Evolutionary conservation across 805 yeast genomes (phyloP).

Genomic region (Spencermartinsiella europaea): DNA sequence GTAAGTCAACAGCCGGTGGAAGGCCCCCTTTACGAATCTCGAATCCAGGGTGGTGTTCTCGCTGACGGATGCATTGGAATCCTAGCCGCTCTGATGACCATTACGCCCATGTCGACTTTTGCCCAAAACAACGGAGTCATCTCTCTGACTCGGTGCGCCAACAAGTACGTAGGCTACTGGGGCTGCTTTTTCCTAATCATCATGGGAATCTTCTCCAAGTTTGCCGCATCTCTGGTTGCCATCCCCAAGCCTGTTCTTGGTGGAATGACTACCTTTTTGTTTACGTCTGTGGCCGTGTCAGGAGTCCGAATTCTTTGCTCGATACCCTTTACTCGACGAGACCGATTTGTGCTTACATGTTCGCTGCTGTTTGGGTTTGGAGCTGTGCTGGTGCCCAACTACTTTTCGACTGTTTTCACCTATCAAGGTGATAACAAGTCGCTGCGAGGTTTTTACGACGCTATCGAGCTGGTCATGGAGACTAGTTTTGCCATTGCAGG

Average conservation of each 20-base stretch:
- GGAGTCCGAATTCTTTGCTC: slow-evolving; percentile 61
- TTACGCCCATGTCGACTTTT: slow-evolving; percentile 88
- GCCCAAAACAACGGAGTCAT: slow-evolving; percentile 96
- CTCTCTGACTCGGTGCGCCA: slow-evolving; percentile 86
- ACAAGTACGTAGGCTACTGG: slow-evolving; percentile 75
- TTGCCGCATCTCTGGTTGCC: slow-evolving; percentile 82
- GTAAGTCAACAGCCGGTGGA: slow-evolving; percentile 82
- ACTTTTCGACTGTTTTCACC: slow-evolving; percentile 63
- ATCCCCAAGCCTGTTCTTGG: slow-evolving; percentile 79
- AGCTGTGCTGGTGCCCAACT: slow-evolving; percentile 55
- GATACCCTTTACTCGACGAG: slow-evolving; percentile 58
- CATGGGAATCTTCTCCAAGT: slow-evolving; percentile 85
- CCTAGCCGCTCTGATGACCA: slow-evolving; percentile 69
- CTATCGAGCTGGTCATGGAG: slow-evolving; percentile 64
- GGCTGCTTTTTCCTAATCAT: slow-evolving; percentile 72
- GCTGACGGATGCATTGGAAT: slow-evolving; percentile 84
- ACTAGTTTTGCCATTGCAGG: slow-evolving; percentile 72
- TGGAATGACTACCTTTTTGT: slow-evolving; percentile 79
- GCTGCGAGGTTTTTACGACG: slow-evolving; percentile 58
- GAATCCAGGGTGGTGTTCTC: slow-evolving; percentile 89
- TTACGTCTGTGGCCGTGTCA: slow-evolving; percentile 71
- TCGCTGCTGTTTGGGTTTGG: slow-evolving; percentile 63
- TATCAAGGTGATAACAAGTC: slow-evolving; percentile 57
- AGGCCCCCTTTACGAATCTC: slow-evolving; percentile 73
- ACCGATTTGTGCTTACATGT: slow-evolving; percentile 65